Conservation (phyloP, 345 rosid genomes). For the Hevea brasiliensis region DNA sequence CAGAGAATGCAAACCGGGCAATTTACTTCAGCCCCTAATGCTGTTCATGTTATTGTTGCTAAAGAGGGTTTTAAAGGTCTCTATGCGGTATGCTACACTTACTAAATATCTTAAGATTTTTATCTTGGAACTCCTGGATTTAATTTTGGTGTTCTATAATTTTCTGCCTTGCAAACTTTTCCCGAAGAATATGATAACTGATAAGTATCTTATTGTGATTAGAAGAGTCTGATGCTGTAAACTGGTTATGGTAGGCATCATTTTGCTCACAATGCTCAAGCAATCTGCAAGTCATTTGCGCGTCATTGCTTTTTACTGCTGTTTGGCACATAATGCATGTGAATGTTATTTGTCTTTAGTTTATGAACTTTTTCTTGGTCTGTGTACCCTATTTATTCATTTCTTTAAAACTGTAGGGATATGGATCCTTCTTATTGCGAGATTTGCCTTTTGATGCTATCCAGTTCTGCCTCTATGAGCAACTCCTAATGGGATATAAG, state of each 20-base stretch:
- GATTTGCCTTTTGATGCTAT: conserved; percentile 97
- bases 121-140: not conserved
- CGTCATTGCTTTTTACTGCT: not conserved
- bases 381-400: not conserved
- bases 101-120: not conserved
- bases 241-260: not conserved
- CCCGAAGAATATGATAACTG: not conserved
- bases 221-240: not conserved
- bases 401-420: conserved; percentile 52
- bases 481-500: conserved; percentile 80
- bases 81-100: conserved; percentile 57
- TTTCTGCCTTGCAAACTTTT: not conserved
- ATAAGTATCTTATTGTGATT: not conserved
- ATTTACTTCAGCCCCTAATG: conserved; percentile 71
- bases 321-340: not conserved
- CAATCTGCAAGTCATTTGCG: not conserved
- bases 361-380: not conserved
- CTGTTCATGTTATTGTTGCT: conserved; percentile 70
- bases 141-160: not conserved
- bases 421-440: conserved; percentile 77
- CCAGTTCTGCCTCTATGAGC: conserved; percentile 96
- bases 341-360: not conserved
- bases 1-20: conserved; percentile 95
- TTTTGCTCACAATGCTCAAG: not conserved
- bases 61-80: conserved; percentile 86